Conservation (phyloP, 306 rosid genomes). For the Hippophae gyantsensis region DNA sequence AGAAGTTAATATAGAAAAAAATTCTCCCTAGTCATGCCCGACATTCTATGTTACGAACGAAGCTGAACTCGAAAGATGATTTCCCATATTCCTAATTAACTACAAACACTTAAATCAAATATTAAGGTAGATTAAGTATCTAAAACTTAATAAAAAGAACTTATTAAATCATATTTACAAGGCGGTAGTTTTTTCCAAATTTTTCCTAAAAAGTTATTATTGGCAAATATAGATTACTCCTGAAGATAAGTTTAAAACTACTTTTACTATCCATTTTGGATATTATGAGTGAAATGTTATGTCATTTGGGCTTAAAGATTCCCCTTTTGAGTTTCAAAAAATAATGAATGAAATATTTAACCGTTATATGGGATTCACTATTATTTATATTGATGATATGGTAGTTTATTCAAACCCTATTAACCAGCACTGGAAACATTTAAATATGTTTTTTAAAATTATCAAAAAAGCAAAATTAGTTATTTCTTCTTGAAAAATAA, state of each 20-base stretch:
- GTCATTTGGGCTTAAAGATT: neutral
- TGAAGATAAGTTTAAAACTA: neutral
- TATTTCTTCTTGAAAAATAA: neutral
- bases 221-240: neutral
- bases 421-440: neutral
- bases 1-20: neutral
- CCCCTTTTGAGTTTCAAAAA: neutral
- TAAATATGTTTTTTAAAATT: neutral
- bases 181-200: too few species aligned
- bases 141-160: neutral
- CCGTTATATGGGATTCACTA: neutral
- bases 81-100: neutral
- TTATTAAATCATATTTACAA: too few species aligned
- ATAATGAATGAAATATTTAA: slow-evolving; percentile 1
- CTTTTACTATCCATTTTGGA: neutral
- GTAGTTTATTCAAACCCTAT: neutral
- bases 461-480: neutral
- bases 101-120: neutral
- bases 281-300: neutral
- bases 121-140: neutral
- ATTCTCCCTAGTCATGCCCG: neutral
- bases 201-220: too few species aligned
- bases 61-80: neutral
- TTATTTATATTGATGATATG: neutral
- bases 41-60: neutral